Base-by-base conservation (phyloP, 2,329 filamentous ascomycete species). In the Mollisia scopiformis region DNA sequence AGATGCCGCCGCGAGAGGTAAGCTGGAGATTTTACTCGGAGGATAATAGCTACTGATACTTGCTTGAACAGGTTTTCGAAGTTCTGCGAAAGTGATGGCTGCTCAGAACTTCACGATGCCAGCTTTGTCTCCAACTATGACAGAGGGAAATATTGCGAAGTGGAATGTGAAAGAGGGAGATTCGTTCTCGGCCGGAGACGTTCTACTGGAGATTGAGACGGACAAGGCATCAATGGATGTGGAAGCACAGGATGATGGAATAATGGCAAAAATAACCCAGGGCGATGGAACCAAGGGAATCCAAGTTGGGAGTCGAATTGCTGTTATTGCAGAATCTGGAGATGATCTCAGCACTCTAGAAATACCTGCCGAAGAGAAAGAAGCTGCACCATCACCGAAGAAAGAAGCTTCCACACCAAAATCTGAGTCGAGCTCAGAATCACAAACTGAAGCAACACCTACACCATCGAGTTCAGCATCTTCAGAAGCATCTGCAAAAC, bases 141-240 rank as follows among this genome's bases (percentile, higher is more conserved):
- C 92, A 64, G 92, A 96, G 78, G 92, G 92, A 63, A 95, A 92
- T 77, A 96, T 96, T 72, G 85, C 90, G 51, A 85, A 78, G 63
- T 96, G 92, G 92, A 90, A 88, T 76, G 84, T 96, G 71, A 94
- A 94, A 77, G 92, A 96, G 79, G 92, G 92, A 74, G 91, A 95
- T 69, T 83, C 86, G 55, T 96, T 92, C 76, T 82, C 85, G 53
- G 90, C 92, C 60, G 92, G 92, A 68, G 92, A 96, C 75, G 91
- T 96, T 31, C 83, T 96, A 55, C 86, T 96, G 62, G 92, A 96
- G 78, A 95, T 96, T 74, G 92, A 96, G 80, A 96, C 92, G 61
- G 92, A 96, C 77, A 96, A 96, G 82, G 92, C 92, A 58, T 91
- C 91, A 59, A 96, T 96, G 92, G 93, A 96, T 70, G 92, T 96